Evolutionary conservation across 495 filamentous ascomycete genomes (phyloP), one percentile per base, ranked within the genome.

Genomic region (Aspergillus bridgeri): DNA sequence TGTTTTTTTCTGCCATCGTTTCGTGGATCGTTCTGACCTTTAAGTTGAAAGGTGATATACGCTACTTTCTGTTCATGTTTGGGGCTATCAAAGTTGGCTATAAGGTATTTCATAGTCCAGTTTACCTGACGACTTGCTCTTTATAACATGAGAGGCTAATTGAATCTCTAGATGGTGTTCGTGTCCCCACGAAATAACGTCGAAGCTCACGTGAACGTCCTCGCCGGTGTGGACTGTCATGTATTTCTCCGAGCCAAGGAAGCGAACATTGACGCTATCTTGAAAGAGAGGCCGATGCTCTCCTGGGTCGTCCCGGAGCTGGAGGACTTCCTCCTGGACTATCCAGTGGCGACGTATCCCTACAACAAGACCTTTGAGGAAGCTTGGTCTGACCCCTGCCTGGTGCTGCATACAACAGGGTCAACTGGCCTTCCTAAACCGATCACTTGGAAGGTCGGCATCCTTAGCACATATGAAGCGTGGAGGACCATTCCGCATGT

Each of bases 391-490:
- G 64, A 72, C 23, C 72, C 72, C 1, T 65, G 57, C 52, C 50
- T 75, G 3, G 64, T 72, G 3, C 48, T 75, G 48, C 78, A 80
- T 53, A 79, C 78, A 3, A 77, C 73, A 6, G 78, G 76, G 15
- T 75, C 73, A 20, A 79, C 76, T 0, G 75, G 78, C 0, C 60
- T 75, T 20, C 76, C 76, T 2, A 78, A 79, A 59, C 76, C 75
- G 4, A 53, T 79, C 38, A 64, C 67, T 17, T 69, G 64, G 51
- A 65, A 52, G 6, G 66, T 74, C 25, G 68, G 66, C 22, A 60
- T 44, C 29, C 49, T 59, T 15, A 48, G 46, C 19, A 48, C 46
- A 15, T 48, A 48, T 48, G 46, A 48, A 23, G 46, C 46, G 5
- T 48, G 46, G 46, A 22, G 46, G 19, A 48, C 46, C 19, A 48